phyloP scores from a whole-genome alignment of 805 yeast species.

The Candida ipomoeae region DNA sequence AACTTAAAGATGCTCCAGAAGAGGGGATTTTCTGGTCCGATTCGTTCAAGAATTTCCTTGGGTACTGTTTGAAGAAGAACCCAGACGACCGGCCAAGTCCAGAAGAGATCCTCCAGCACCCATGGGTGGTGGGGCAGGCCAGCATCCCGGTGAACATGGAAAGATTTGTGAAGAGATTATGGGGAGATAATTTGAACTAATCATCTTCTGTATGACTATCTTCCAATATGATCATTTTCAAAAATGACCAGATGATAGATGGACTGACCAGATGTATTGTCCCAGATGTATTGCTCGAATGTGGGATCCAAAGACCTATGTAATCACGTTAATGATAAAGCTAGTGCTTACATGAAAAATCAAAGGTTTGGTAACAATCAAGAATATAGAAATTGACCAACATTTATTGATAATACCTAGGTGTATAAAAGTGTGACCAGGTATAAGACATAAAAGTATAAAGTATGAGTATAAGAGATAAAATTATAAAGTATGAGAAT shows the following conservation, averaged over 20 bases:
- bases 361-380: no score
- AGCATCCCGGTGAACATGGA: conserved; percentile 77
- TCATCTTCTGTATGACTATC: no score
- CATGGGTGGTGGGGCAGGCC: conserved; percentile 84
- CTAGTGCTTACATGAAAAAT: no score
- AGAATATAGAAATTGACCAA: no score
- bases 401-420: no score
- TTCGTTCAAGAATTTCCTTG: conserved; percentile 77
- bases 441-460: not conserved
- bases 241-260: no score
- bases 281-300: no score
- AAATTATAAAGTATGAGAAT: no score
- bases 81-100: conserved; percentile 84
- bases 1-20: conserved; percentile 69
- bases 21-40: conserved; percentile 77
- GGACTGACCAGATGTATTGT: no score
- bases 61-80: conserved; percentile 76
- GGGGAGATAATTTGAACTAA: conserved; percentile 38
- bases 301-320: not conserved
- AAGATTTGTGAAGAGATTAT: conserved; percentile 70
- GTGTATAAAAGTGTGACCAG: no score
- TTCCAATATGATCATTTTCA: no score
- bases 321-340: not conserved
- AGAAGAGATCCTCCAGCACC: conserved; percentile 87
- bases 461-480: not conserved